Evolutionary conservation across 2,329 filamentous ascomycete species (phyloP).

Genomic region (Colletotrichum sp.): DNA sequence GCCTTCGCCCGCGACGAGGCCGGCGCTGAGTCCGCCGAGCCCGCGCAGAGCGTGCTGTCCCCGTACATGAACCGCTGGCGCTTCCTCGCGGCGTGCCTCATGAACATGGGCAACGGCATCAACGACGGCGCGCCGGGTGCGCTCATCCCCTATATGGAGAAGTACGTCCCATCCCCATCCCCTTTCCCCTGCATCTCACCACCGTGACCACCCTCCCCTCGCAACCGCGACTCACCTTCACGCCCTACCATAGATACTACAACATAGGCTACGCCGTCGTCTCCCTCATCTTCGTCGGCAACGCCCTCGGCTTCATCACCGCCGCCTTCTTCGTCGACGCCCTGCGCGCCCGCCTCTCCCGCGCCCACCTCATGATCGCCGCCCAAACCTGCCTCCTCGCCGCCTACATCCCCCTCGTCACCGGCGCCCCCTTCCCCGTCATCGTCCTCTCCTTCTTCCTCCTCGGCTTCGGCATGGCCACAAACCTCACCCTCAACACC

Average conservation of each 20-base stretch:
- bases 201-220: background rate
- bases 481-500: conserved; percentile 63
- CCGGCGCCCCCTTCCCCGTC: conserved; percentile 71
- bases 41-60: conserved; percentile 63
- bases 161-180: conserved; percentile 34
- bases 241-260: conserved; percentile 57
- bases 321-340: conserved; percentile 72
- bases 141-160: conserved; percentile 81
- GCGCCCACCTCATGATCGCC: conserved; percentile 66
- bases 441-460: conserved; percentile 73
- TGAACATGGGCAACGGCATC: conserved; percentile 73
- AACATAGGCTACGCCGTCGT: conserved; percentile 78
- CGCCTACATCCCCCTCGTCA: conserved; percentile 70
- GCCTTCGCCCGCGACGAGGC: background rate
- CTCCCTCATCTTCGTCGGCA: conserved; percentile 81
- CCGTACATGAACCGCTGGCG: conserved; percentile 75
- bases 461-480: conserved; percentile 63
- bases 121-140: conserved; percentile 80
- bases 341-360: conserved; percentile 66
- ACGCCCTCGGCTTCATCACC: conserved; percentile 77
- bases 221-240: background rate
- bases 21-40: conserved; percentile 42
- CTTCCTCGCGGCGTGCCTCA: conserved; percentile 66
- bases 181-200: background rate
- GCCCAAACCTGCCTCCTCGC: conserved; percentile 60